Evolutionary conservation across 2,329 filamentous ascomycete genomes (phyloP), one percentile per base, ranked within the genome.

Genomic region (Exophiala bonariae): DNA sequence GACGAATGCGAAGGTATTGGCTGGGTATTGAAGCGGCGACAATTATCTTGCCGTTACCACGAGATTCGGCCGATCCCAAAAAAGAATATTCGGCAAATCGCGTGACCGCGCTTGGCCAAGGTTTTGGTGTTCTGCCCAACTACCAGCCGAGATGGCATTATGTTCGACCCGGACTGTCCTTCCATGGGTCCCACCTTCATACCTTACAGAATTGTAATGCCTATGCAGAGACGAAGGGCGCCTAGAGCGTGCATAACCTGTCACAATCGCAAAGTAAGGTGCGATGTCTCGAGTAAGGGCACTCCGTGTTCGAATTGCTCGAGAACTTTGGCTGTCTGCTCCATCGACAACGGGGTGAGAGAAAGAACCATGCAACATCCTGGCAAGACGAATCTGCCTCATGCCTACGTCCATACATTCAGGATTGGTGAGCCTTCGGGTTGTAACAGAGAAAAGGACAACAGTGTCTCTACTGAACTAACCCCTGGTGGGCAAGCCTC

Each of bases 231-330:
- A 35, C 18, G 39, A 38, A 42, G 45, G 22, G 45, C 38, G 14
- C 45, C 45, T 13, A 42, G 28, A 43, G 45, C 38, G 32, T 48
- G 45, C 26, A 31, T 14, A 30, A 31, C 17, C 11, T 48, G 45
- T 17, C 45, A 20, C 13, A 38, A 36, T 37, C 45, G 39, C 9
- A 49, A 49, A 40, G 35, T 49, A 14, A 18, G 41, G 14, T 49
- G 46, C 30, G 46, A 49, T 40, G 28, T 49, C 4, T 26, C 39
- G n/a, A 31, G 19, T 22, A 44, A 16, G 14, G 46, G 46, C 18
- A 34, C 26, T 33, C 41, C 46, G 1, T 49, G 46, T 19, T 43
- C 38, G 23, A 49, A 49, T 37, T 49, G 46, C 35, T 39, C 40
- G 10, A 42, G 46, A 45, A 18, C 42, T 37, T 30, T 33, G 7